Conservation (phyloP, 495 filamentous ascomycete species). For the Hypoxylon lienhwacheense region DNA sequence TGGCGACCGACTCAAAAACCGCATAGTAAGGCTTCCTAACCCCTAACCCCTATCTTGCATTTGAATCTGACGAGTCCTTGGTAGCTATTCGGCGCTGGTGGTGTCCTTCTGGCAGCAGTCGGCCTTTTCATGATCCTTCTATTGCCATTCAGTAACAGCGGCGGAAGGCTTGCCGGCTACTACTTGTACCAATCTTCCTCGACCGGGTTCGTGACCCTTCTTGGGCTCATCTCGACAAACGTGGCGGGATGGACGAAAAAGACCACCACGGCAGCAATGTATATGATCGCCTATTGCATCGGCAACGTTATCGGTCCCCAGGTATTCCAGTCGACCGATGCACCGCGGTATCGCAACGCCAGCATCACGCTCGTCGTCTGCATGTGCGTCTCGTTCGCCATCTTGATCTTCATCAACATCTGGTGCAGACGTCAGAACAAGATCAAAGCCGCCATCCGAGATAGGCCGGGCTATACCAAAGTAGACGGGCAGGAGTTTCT, state of each 20-base stretch:
- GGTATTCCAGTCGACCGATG: conserved; percentile 42
- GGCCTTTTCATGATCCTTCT: conserved; percentile 69
- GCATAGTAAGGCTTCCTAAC: conserved; percentile 45
- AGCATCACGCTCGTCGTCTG: conserved; percentile 71
- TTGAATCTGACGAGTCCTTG: conserved; percentile 4
- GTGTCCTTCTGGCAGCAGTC: conserved; percentile 48
- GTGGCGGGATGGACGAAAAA: conserved; percentile 77
- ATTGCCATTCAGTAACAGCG: conserved; percentile 60
- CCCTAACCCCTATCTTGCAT: conserved; percentile 1
- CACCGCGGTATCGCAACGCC: conserved; percentile 65
- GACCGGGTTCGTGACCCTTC: conserved; percentile 59
- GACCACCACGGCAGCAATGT: conserved; percentile 70
- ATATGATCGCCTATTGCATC: conserved; percentile 67
- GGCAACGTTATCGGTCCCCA: conserved; percentile 57
- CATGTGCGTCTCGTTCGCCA: conserved; percentile 56
- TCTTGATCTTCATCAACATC: conserved; percentile 63
- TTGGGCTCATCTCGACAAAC: conserved; percentile 65
- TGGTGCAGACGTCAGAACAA: conserved; percentile 64
- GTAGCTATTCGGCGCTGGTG: conserved; percentile 42
- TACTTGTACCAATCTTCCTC: conserved; percentile 64
- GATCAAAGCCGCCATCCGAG: conserved; percentile 58
- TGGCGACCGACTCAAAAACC: conserved; percentile 59
- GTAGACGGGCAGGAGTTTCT: conserved; percentile 67
- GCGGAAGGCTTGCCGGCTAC: conserved; percentile 63
- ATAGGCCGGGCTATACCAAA: conserved; percentile 60